These are phyloP conservation scores for Phytophthora uliginosa DNA, from an alignment of 352 stramenopile species.

Conservation along the genomic window DNA sequence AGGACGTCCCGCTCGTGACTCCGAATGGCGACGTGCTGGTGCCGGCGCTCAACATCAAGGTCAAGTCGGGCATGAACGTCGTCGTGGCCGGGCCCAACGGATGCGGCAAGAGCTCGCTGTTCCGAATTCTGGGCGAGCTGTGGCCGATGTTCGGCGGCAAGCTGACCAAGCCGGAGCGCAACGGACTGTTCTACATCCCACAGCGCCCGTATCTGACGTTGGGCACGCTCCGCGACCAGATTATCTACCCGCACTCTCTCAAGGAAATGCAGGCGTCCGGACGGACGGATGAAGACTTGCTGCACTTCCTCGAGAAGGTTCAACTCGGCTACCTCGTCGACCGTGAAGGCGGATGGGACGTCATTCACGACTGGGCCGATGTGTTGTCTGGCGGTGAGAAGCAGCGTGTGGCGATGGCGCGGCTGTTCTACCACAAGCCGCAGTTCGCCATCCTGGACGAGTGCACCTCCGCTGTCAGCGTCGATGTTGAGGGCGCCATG, in stretches of 20 bases:
- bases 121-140: conserved; percentile 89
- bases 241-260: conserved; percentile 90
- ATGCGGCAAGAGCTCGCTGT: conserved; percentile 91
- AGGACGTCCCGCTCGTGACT: conserved; percentile 90
- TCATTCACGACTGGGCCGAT: conserved; percentile 90
- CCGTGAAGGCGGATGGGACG: conserved; percentile 81
- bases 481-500: conserved; percentile 91
- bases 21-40: conserved; percentile 92
- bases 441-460: conserved; percentile 94
- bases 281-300: conserved; percentile 70
- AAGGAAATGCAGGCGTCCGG: conserved; percentile 69
- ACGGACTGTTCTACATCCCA: conserved; percentile 93
- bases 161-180: conserved; percentile 83
- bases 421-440: conserved; percentile 92
- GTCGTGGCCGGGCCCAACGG: conserved; percentile 88
- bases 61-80: conserved; percentile 92
- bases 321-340: conserved; percentile 83
- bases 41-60: conserved; percentile 78
- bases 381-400: conserved; percentile 93
- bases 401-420: conserved; percentile 91
- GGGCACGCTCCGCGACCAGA: conserved; percentile 89
- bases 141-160: conserved; percentile 87
- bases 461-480: conserved; percentile 86
- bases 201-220: conserved; percentile 92
- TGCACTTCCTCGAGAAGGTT: conserved; percentile 83